phyloP scores from a whole-genome alignment of 2,329 filamentous ascomycete species.

The Fusarium verticillioides region DNA sequence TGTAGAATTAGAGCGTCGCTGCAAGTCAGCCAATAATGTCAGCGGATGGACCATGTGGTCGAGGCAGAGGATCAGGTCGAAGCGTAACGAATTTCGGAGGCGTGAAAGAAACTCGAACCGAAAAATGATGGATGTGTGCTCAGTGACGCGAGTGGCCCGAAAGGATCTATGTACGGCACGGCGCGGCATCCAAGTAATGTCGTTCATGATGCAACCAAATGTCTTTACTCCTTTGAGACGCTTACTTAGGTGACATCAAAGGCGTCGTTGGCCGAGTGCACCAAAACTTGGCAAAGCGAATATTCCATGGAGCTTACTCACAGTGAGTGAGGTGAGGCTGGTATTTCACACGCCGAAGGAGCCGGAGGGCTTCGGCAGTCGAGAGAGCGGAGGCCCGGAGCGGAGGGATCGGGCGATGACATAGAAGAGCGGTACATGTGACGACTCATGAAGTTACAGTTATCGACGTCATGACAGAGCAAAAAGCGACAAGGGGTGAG shows the following conservation, averaged over 20 bases:
- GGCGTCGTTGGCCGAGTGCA: background rate
- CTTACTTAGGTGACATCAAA: background rate
- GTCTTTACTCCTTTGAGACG: background rate
- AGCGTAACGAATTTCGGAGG: conserved; percentile 1
- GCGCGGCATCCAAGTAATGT: background rate
- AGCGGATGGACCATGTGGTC: conserved; percentile 40
- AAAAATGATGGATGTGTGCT: conserved; percentile 21
- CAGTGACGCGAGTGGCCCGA: conserved; percentile 18
- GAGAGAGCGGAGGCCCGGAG: conserved; percentile 30
- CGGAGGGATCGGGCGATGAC: conserved; percentile 24
- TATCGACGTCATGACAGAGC: conserved; percentile 26
- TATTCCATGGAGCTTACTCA: background rate
- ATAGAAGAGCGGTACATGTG: conserved; percentile 11
- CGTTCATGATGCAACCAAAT: conserved; percentile 16
- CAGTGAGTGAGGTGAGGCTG: background rate
- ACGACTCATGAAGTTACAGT: conserved; percentile 2
- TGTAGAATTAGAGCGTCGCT: background rate
- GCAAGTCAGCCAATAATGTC: conserved; percentile 35
- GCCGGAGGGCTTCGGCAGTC: conserved; percentile 23
- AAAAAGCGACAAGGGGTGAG: conserved; percentile 11
- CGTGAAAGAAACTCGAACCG: background rate
- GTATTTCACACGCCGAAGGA: conserved; percentile 1
- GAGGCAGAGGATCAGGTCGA: conserved; percentile 36
- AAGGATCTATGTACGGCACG: conserved; percentile 2
- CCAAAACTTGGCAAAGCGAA: background rate